Conservation (phyloP, 257 asterid genomes). For the Solanum rostratum region DNA sequence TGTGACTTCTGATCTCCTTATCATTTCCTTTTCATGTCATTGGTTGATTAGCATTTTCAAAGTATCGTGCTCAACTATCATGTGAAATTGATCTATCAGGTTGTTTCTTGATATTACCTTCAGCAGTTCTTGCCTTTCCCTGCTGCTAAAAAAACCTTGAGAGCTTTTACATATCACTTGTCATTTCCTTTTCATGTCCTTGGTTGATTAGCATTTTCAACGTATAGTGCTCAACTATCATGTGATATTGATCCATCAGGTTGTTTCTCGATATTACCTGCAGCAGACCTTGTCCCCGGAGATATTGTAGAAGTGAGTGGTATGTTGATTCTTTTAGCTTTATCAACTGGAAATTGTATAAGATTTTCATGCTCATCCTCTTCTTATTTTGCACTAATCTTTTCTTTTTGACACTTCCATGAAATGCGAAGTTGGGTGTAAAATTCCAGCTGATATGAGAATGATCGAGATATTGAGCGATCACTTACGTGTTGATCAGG, state of each 20-base stretch:
- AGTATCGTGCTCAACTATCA: background rate
- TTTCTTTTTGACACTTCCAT: conserved; percentile 5
- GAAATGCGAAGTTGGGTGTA: conserved; percentile 76
- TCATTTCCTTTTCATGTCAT: background rate
- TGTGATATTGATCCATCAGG: conserved; percentile 35
- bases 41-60: background rate
- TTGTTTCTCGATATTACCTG: conserved; percentile 88
- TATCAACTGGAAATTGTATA: conserved; percentile 1
- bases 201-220: background rate
- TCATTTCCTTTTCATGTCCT: background rate
- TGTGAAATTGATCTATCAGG: conserved; percentile 35
- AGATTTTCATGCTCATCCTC: background rate
- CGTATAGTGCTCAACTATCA: background rate
- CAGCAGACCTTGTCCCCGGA: conserved; percentile 95
- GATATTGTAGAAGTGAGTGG: conserved; percentile 98
- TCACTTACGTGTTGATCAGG: conserved; percentile 95
- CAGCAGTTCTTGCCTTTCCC: conserved; percentile 62
- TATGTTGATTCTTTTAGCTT: conserved; percentile 20
- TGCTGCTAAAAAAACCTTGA: background rate
- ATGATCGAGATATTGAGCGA: conserved; percentile 86
- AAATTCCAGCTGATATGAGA: conserved; percentile 97
- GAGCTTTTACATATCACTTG: background rate
- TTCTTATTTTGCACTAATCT: conserved; percentile 2
- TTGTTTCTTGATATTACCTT: conserved; percentile 86
- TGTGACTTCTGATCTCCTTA: background rate